Evolutionary conservation across 257 asterid genomes (phyloP).

Genomic region (Marsdenia floribunda): DNA sequence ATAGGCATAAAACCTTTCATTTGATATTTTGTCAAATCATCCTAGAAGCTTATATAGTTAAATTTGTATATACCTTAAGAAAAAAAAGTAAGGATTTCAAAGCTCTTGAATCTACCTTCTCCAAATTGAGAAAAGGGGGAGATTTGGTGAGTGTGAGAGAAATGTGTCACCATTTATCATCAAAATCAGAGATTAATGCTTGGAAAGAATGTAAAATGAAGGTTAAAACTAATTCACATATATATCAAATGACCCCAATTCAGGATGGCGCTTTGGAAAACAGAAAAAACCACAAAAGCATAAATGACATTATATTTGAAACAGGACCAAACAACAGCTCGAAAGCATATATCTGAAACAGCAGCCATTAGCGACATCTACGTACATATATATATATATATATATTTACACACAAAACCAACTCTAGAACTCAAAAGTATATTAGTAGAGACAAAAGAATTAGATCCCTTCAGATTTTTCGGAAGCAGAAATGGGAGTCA

Average conservation of each 20-base stretch:
- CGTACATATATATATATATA: not conserved
- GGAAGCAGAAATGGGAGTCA: not conserved
- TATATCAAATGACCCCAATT: not conserved
- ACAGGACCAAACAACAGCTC: not conserved
- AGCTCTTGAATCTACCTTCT: not conserved
- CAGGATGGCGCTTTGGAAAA: not conserved
- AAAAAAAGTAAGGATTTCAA: not conserved
- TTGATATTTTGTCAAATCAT: not conserved
- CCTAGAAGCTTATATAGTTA: not conserved
- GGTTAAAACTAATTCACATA: not conserved
- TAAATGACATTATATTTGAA: not conserved
- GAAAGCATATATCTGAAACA: not conserved
- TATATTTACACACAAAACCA: not conserved
- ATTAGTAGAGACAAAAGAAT: not conserved
- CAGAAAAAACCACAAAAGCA: not conserved
- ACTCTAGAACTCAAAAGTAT: not conserved
- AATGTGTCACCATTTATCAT: not conserved
- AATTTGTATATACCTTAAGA: not conserved
- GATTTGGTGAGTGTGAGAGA: not conserved
- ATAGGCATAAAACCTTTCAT: not conserved
- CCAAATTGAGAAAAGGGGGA: not conserved
- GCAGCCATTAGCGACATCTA: not conserved
- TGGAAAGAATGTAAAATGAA: not conserved
- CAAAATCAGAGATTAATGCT: not conserved
- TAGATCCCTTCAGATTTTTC: not conserved